phyloP scores from a whole-genome alignment of 2,329 filamentous ascomycete genomes.

The Xylariaceae sp. region DNA sequence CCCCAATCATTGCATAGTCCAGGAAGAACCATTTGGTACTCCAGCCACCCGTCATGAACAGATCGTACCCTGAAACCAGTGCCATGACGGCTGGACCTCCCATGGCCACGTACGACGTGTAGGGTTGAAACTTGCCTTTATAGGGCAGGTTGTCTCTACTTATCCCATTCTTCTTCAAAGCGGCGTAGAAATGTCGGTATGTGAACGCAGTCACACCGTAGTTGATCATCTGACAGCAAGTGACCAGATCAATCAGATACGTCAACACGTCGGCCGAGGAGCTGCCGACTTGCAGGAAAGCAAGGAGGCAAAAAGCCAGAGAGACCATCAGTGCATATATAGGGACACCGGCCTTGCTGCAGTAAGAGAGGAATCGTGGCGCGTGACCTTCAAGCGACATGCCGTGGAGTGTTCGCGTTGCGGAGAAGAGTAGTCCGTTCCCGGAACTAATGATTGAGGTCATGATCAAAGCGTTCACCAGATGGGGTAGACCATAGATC shows the following conservation, averaged over 20 bases:
- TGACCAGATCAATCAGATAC: constrained; percentile 10
- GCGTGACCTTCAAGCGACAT: constrained; percentile 51
- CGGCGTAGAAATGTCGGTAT: constrained; percentile 7
- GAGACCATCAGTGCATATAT: constrained; percentile 54
- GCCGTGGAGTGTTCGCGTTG: constrained; percentile 52
- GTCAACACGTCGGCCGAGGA: constrained; percentile 8
- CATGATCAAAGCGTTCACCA: constrained; percentile 56
- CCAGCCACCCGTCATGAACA: constrained; percentile 34
- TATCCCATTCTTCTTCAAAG: constrained; percentile 19
- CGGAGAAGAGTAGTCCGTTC: constrained; percentile 54
- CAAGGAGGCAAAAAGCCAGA: constrained; percentile 43
- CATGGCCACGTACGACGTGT: constrained; percentile 6
- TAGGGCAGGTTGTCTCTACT: constrained; percentile 18
- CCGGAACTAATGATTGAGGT: constrained; percentile 53
- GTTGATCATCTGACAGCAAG: constrained; percentile 8
- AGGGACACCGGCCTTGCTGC: constrained; percentile 52
- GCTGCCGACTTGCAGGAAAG: constrained; percentile 8
- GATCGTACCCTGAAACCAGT: constrained; percentile 7
- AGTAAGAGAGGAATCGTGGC: constrained; percentile 42
- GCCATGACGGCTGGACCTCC: constrained; percentile 7
- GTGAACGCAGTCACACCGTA: constrained; percentile 8
- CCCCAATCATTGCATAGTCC: constrained; percentile 13
- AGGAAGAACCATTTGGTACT: constrained; percentile 14
- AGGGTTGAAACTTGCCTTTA: constrained; percentile 9
- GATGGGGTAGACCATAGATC: constrained; percentile 47